Conservation (phyloP, 2,329 filamentous ascomycete species). For the Aureobasidium sp. region DNA sequence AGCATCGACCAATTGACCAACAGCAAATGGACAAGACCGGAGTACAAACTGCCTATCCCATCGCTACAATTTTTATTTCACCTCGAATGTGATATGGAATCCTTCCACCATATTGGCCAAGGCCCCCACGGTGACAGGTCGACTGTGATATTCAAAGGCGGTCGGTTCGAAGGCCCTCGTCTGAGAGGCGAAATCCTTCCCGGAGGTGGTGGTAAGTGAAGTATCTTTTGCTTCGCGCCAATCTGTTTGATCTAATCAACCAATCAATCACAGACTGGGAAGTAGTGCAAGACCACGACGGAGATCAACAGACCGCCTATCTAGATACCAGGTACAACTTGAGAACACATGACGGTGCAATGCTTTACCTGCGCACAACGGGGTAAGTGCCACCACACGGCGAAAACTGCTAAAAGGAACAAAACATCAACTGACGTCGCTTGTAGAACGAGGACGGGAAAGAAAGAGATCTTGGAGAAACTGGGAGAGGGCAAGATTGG, state of each 20-base stretch:
- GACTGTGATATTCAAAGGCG: constrained; percentile 24
- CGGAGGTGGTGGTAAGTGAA: constrained; percentile 21
- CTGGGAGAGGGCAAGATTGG: constrained; percentile 23
- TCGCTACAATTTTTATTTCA: constrained; percentile 23
- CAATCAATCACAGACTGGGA: constrained; percentile 20
- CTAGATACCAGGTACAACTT: constrained; percentile 27
- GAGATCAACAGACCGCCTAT: constrained; percentile 25
- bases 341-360: constrained; percentile 25
- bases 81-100: constrained; percentile 24
- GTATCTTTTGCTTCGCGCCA: neutral
- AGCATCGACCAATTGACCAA: constrained; percentile 19
- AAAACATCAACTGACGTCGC: neutral
- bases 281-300: constrained; percentile 22
- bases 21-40: constrained; percentile 23
- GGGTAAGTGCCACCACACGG: constrained; percentile 14
- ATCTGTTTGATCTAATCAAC: neutral
- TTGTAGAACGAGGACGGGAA: constrained; percentile 22
- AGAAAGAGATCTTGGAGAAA: constrained; percentile 22
- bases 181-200: constrained; percentile 22
- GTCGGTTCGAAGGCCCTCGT: constrained; percentile 22
- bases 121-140: constrained; percentile 22
- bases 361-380: constrained; percentile 25
- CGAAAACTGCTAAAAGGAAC: neutral
- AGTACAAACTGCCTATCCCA: constrained; percentile 22
- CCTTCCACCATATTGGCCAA: constrained; percentile 21